phyloP scores from a whole-genome alignment of 192 early-diverging fungal genomes.

The Podila verticillata region DNA sequence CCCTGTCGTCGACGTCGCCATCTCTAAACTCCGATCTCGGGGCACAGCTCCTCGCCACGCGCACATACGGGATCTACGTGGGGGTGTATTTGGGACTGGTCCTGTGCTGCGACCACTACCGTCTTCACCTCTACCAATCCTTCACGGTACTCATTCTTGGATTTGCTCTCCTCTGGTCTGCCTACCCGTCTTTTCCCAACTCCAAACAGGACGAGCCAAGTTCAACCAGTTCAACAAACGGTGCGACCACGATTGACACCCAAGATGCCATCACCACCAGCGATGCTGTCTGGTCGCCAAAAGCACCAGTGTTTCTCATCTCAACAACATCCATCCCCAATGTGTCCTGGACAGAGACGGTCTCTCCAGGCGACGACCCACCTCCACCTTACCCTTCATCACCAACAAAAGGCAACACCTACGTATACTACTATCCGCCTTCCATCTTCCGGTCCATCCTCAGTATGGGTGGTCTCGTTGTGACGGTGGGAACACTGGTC shows the following conservation, averaged over 20 bases:
- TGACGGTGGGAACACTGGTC: not conserved
- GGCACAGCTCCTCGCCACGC: not conserved
- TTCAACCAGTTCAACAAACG: too few species aligned
- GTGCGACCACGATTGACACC: too few species aligned
- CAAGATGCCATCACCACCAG: too few species aligned
- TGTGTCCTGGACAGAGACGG: too few species aligned
- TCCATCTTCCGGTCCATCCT: not conserved
- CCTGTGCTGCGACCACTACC: not conserved
- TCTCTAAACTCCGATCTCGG: not conserved
- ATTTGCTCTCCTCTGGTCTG: not conserved
- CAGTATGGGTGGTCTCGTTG: not conserved
- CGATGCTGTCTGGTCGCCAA: too few species aligned
- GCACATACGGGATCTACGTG: not conserved
- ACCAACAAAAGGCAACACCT: not conserved
- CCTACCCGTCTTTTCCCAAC: not conserved
- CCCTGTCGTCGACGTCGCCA: too few species aligned
- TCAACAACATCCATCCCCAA: too few species aligned
- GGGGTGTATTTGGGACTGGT: not conserved
- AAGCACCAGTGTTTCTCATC: too few species aligned
- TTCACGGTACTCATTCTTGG: not conserved
- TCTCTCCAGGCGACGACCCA: too few species aligned
- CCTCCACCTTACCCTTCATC: too few species aligned
- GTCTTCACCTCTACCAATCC: not conserved
- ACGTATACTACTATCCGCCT: not conserved
- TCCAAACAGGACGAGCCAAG: not conserved